A percentile compares a stretch with the other conserved stretches of the same genome.
These are phyloP conservation scores for Tetrahymena borealis DNA, from an alignment of 73 alveolate genomes.

Conservation along the genomic window DNA sequence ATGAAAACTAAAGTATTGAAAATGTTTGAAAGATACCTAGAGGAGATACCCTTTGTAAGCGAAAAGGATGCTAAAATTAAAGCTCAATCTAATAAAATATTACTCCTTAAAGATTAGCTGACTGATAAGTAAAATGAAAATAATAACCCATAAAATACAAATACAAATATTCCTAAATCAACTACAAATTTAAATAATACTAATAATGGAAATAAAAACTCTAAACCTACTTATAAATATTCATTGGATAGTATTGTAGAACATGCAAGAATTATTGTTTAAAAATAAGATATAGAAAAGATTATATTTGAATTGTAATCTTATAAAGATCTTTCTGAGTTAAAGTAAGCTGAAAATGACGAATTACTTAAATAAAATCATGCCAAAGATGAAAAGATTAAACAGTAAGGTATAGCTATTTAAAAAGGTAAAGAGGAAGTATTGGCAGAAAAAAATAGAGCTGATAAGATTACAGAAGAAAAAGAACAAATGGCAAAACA, in stretches of 20 bases:
- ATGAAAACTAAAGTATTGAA: background rate
- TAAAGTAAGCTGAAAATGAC: background rate
- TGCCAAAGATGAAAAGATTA: background rate
- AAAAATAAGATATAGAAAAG: background rate
- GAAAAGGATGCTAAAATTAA: background rate
- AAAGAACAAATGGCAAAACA: background rate
- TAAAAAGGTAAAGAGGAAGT: background rate
- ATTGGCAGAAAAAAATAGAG: background rate
- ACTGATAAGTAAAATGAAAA: background rate
- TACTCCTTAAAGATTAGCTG: background rate
- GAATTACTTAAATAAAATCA: background rate
- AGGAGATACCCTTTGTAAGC: background rate
- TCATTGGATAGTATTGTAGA: background rate
- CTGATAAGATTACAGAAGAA: background rate
- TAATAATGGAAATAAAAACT: background rate
- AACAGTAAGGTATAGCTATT: background rate
- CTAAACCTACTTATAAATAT: background rate
- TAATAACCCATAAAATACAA: background rate
- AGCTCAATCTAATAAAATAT: background rate
- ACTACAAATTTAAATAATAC: background rate
- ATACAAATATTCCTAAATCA: background rate
- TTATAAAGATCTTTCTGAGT: background rate
- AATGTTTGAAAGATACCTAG: background rate
- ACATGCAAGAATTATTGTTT: background rate
- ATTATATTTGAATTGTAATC: background rate